Conservation (phyloP, 2,329 filamentous ascomycete species). For the Alternaria sp. region DNA sequence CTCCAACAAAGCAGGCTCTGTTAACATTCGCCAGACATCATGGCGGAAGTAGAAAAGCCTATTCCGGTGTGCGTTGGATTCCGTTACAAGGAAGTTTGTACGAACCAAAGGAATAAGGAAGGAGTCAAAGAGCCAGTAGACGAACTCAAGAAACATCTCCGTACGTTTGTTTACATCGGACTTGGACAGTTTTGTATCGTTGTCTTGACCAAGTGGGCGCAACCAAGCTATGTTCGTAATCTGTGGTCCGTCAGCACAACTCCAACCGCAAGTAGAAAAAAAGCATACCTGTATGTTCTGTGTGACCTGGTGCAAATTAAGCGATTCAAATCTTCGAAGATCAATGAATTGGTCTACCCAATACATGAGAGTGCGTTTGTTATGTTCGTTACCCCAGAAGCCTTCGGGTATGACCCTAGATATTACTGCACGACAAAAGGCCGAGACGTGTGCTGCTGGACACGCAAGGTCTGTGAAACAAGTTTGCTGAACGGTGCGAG, state of each 20-base stretch:
- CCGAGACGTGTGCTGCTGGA: conserved; percentile 73
- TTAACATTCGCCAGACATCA: conserved; percentile 83
- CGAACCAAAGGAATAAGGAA: conserved; percentile 86
- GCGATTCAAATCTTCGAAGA: conserved; percentile 80
- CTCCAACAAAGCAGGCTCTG: conserved; percentile 72
- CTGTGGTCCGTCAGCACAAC: conserved; percentile 55
- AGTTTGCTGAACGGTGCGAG: conserved; percentile 30
- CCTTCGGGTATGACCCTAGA: conserved; percentile 74
- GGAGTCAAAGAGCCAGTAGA: conserved; percentile 95
- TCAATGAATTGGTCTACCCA: conserved; percentile 80
- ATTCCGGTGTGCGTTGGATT: conserved; percentile 81
- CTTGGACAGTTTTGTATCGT: conserved; percentile 66
- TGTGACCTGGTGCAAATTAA: conserved; percentile 78
- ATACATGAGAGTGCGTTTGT: conserved; percentile 68
- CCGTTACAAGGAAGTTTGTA: conserved; percentile 92
- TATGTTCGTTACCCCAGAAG: conserved; percentile 77
- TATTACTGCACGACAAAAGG: conserved; percentile 83
- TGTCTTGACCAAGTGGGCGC: conserved; percentile 59
- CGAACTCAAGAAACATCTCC: conserved; percentile 82
- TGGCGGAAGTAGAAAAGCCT: conserved; percentile 93
- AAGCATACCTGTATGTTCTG: conserved; percentile 75
- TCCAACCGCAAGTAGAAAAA: conserved; percentile 15
- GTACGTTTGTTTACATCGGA: conserved; percentile 78
- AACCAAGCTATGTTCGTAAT: conserved; percentile 78
- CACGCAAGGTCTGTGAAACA: conserved; percentile 73